Base-by-base conservation (phyloP, 768 basidiomycete genomes). In the Tulasnella sp. region DNA sequence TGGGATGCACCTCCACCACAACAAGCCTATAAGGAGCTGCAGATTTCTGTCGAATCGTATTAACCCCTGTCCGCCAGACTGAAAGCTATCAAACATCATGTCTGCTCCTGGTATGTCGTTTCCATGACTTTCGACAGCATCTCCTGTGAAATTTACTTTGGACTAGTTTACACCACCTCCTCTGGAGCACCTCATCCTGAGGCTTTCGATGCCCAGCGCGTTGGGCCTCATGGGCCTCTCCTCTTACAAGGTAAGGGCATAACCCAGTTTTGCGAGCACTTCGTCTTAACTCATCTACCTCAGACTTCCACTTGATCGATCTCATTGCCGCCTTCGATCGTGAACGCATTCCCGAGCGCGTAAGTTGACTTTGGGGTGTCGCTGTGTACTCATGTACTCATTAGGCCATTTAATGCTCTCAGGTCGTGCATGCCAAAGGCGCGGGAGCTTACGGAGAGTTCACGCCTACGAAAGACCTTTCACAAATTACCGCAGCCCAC, bases 271-370 rank as follows among this genome's bases (percentile, higher is more conserved):
- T 5, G 34, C 2, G 12, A 58, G 22, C n/a, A n/a, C 10, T 52
- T 4, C 30, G 2, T 24, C 45, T 31, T 24, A 2, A 7, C 24
- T 12, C 15, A 9, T 12, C 30, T 9, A 31, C 51, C n/a, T n/a
- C 57, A 87, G 88, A 92, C 70, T 91, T 90, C 75, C 84, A 89
- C 71, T 82, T 87, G 72, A 84, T 93, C 68, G 90, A 92, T 73
- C 75, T 86, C 50, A 81, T 98, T 62, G 84, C 89, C 15, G 92
- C 94, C 64, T 91, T 76, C 62, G 68, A 66, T 45, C 21, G 68
- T 49, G 67, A 71, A 68, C 63, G 65, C 58, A 65, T 67, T 60
- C 63, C 70, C 31, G 67, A 65, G 64, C 69, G 91, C 66, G 63
- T 53, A 12, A 42, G 21, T 30, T 24, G 12, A 12, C 67, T n/a